Evolutionary conservation across 805 yeast species (phyloP), one percentile per base, ranked within the genome.

Genomic region (Scheffersomyces spartinae): DNA sequence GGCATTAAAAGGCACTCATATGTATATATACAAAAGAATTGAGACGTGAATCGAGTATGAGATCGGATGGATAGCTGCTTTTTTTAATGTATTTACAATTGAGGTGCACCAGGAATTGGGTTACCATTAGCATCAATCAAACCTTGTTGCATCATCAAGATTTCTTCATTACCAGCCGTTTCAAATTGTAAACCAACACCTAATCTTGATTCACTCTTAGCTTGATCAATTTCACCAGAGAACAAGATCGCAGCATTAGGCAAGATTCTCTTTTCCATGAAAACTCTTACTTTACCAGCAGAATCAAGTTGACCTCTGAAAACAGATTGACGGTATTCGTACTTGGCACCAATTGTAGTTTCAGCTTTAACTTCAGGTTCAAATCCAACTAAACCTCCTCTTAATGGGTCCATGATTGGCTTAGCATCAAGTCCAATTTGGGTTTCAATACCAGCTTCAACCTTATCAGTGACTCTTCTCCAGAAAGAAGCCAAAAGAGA

Each of bases 111-210:
- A 44, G 79, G 84, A 38, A 80, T 68, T 45, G 91, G 88, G 66
- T 80, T 80, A 47, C 91, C 93, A 46, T 80, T 74, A 39, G 75
- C 79, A 49, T 80, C 93, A 37, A 75, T 55, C 56, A 80, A 63
- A 45, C 88, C 88, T 58, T 79, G 85, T 63, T 80, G 93, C 84
- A 79, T 75, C 77, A 81, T 69, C 68, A 82, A 74, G 42, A 84
- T 71, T 63, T 83, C 91, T 63, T 86, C 94, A 47, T 81, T 75
- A 49, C 96, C 96, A 30, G 91, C 88, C 38, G 91, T 76, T 67
- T 91, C 97, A 39, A 91, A 77, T 65, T 88, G 95, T 44, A 91
- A 67, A 55, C 96, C 97, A 43, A 86, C 71, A 49, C 98, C 98
- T 39, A 88, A 61, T 55, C 75, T 79, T 36, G 86, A 76, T 84